Evolutionary conservation across 176 grass and related monocot genomes (phyloP).

Genomic region (Eragrostis nindensis): DNA sequence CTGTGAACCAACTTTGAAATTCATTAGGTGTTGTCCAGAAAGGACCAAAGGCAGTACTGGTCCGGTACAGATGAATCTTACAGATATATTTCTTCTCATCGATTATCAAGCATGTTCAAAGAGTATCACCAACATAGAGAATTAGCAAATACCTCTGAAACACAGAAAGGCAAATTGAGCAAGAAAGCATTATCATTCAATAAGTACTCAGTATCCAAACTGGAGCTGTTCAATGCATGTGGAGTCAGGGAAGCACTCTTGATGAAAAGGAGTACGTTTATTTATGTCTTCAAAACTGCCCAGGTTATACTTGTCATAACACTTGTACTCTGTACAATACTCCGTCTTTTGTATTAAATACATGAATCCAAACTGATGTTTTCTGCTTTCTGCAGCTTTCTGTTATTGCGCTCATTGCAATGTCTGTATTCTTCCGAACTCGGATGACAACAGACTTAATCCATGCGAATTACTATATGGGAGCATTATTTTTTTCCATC

Average conservation of each 20-base stretch:
- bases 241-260: constrained; percentile 52
- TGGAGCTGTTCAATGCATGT: constrained; percentile 58
- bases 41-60: constrained; percentile 72
- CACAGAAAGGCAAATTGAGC: constrained; percentile 2
- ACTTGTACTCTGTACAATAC: not conserved
- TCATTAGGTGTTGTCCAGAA: constrained; percentile 53
- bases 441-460: constrained; percentile 14
- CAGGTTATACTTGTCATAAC: constrained; percentile 2
- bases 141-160: not conserved
- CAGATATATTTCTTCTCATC: not conserved
- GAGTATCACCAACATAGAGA: not conserved
- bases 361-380: not conserved
- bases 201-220: constrained; percentile 48
- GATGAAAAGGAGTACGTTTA: constrained; percentile 52
- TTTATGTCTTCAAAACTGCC: constrained; percentile 56
- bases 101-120: constrained; percentile 23
- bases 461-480: constrained; percentile 53
- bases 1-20: not conserved
- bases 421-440: constrained; percentile 21
- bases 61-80: constrained; percentile 17
- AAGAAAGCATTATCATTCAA: constrained; percentile 51
- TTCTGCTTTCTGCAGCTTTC: constrained; percentile 7
- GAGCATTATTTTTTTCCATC: constrained; percentile 60
- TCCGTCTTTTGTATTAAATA: not conserved
- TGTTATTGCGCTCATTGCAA: not conserved